These are phyloP conservation scores for slime mould (Dictyostelium discoideum) DNA, from an alignment of 78 protist genomes.

Conservation along the genomic window DNA sequence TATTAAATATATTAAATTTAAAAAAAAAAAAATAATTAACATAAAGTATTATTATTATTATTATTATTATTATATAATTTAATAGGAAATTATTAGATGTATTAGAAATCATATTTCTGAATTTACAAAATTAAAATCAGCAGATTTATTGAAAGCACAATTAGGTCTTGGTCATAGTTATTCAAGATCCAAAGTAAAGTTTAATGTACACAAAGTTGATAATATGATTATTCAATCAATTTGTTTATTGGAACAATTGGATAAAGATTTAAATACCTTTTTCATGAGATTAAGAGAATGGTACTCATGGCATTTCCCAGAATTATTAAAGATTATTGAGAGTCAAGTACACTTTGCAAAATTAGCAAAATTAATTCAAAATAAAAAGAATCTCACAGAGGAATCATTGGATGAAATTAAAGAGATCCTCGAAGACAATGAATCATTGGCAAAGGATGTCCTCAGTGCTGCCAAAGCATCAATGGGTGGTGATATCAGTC, in stretches of 20 bases:
- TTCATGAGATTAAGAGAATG: constrained; percentile 98
- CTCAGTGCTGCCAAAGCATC: constrained; percentile 88
- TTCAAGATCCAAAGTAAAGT: constrained; percentile 98
- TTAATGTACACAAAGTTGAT: constrained; percentile 98
- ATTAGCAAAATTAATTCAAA: constrained; percentile 78
- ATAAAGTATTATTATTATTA: too few species aligned
- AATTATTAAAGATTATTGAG: constrained; percentile 92
- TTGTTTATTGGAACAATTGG: constrained; percentile 95
- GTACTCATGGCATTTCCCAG: constrained; percentile 99
- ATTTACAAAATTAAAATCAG: constrained; percentile 77
- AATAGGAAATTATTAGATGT: constrained; percentile 92
- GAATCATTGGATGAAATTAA: constrained; percentile 59
- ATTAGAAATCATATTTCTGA: constrained; percentile 88
- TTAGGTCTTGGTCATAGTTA: constrained; percentile 97
- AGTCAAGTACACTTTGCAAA: constrained; percentile 93
- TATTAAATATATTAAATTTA: too few species aligned
- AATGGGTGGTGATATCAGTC: constrained; percentile 89
- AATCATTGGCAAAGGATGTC: constrained; percentile 85
- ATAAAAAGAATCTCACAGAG: constrained; percentile 33
- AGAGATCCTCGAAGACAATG: constrained; percentile 80
- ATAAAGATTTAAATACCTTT: constrained; percentile 98
- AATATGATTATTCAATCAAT: constrained; percentile 99
- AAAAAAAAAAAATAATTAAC: too few species aligned
- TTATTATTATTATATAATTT: too few species aligned
- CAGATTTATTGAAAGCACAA: constrained; percentile 87